Evolutionary conservation across 345 rosid species (phyloP), one percentile per base, ranked within the genome.

Genomic region (Populus pruinosa): DNA sequence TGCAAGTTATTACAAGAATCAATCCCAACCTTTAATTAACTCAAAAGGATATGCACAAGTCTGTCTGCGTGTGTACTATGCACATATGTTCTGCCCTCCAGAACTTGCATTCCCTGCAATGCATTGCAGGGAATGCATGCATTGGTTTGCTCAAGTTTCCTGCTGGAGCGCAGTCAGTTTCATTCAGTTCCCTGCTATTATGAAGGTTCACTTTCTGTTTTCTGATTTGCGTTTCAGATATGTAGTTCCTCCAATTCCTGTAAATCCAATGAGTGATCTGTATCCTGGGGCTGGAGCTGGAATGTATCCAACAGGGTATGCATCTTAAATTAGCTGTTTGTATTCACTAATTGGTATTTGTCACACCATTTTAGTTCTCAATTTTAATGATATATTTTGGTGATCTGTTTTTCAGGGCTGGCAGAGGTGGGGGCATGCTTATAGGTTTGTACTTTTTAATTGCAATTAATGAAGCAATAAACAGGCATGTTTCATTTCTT

Each of bases 221-320:
- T 79, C 29, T 72, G 31, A 27, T 76, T 73, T 80, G n/a, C 56
- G 50, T 61, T 76, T 35, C 78, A 95, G 99, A 74, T 72, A 86
- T 64, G 67, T 86, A n/a, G 0, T 84, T 71, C 97, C 98, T 75
- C 94, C 91, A 21, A 67, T 91, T 75, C 62, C 76, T 82, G 84
- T 92, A 0, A 23, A 78, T 67, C 85, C 86, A 66, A 82, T 75
- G 77, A 73, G 88, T 39, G 98, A 96, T 86, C 70, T 86, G 36
- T 59, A 67, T 77, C 99, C 99, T 62, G 94, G 96, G 33, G 85
- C 89, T 75, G 87, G 87, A 83, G 94, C 97, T 77, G 99, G 99
- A 84, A 70, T 83, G 71, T 91, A 88, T 75, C 98, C 99, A 27
- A 69, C 70, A 53, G 90, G 97, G 97, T 93, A 72, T 47, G 18